These are phyloP conservation scores for Irpex sp. DNA, from an alignment of 1,284 basidiomycete species.

Conservation along the genomic window DNA sequence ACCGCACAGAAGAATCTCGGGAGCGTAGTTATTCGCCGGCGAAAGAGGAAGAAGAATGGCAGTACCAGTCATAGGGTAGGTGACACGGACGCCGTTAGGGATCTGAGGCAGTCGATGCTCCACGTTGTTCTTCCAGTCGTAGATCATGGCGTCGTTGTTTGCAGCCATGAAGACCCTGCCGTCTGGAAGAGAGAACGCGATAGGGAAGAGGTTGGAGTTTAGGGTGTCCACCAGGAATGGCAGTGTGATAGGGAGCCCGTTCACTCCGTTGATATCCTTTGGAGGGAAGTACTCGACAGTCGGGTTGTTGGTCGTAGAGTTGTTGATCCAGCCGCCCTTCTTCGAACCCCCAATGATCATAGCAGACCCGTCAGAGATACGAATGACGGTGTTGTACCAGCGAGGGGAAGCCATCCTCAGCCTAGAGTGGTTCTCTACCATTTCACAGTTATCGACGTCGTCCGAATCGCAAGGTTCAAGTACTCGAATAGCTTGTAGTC, in stretches of 20 bases:
- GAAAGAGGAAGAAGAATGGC: conserved; percentile 69
- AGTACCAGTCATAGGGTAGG: conserved; percentile 79
- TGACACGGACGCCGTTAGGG: conserved; percentile 78
- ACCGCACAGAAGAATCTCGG: conserved; percentile 77
- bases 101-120: conserved; percentile 66
- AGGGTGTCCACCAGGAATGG: conserved; percentile 71
- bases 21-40: conserved; percentile 56
- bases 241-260: conserved; percentile 59
- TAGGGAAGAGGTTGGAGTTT: conserved; percentile 80
- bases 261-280: conserved; percentile 61
- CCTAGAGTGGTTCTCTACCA: conserved; percentile 63
- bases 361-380: conserved; percentile 72
- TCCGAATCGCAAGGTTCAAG: conserved; percentile 64
- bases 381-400: conserved; percentile 73
- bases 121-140: conserved; percentile 65
- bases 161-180: conserved; percentile 76
- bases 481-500: conserved; percentile 70
- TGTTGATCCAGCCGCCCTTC: conserved; percentile 81
- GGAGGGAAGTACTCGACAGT: conserved; percentile 80
- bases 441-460: conserved; percentile 45
- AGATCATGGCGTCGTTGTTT: conserved; percentile 77
- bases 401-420: conserved; percentile 70
- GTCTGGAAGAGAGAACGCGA: conserved; percentile 71
- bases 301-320: conserved; percentile 74
- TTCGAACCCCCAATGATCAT: conserved; percentile 81